These are phyloP conservation scores for Ammopiptanthus mongolicus DNA, from an alignment of 306 rosid genomes.

Conservation along the genomic window DNA sequence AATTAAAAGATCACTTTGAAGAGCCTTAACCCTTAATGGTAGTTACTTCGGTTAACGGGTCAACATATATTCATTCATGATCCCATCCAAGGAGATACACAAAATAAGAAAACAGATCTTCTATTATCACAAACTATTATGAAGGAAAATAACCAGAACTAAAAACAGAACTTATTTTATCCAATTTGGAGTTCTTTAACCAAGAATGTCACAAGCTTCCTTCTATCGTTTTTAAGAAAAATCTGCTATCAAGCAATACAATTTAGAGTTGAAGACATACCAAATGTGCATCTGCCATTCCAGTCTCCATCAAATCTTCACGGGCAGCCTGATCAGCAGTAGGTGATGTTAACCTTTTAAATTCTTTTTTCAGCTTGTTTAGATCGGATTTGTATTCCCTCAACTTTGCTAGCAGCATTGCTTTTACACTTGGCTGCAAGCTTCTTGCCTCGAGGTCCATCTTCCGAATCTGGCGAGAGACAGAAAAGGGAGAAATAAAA, in stretches of 20 bases:
- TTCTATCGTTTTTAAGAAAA: not conserved
- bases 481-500: not conserved
- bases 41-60: not conserved
- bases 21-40: not conserved
- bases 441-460: conserved; percentile 93
- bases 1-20: not conserved
- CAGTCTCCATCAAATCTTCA: conserved; percentile 65
- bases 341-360: conserved; percentile 71
- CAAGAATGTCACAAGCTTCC: conserved; percentile 5
- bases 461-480: conserved; percentile 60
- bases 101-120: not conserved
- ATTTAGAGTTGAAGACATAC: conserved; percentile 35
- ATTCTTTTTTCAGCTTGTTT: conserved; percentile 67
- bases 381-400: conserved; percentile 89
- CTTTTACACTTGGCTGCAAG: conserved; percentile 76
- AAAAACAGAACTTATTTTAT: not conserved
- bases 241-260: conserved; percentile 5
- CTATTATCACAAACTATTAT: not conserved
- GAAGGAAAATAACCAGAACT: not conserved
- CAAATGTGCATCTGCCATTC: conserved; percentile 49
- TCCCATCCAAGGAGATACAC: not conserved
- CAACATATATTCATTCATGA: not conserved
- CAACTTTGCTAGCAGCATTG: conserved; percentile 76
- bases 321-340: conserved; percentile 71
- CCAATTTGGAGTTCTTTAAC: not conserved